Conservation (phyloP, 257 asterid species). For the Nicotiana obtusifolia region DNA sequence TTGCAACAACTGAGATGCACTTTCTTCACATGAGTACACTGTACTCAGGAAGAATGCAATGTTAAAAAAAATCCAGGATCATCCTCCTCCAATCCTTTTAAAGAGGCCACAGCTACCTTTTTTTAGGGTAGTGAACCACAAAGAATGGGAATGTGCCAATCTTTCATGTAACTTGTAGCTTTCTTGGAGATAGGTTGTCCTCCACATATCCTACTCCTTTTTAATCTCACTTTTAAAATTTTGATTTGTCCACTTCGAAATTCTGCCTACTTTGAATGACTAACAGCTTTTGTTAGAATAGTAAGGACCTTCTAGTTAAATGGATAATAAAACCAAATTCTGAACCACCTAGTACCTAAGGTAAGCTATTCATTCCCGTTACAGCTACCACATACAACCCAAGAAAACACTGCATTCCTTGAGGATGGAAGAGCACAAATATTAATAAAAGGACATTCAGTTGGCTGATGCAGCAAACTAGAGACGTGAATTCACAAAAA, state of each 20-base stretch:
- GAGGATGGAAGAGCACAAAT: not conserved
- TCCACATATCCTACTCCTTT: not conserved
- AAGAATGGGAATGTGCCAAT: not conserved
- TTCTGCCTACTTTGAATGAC: not conserved
- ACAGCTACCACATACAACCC: slow-evolving; percentile 1
- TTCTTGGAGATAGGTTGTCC: not conserved
- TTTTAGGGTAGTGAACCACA: not conserved
- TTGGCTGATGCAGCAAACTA: not conserved
- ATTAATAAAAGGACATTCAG: not conserved
- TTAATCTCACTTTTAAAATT: not conserved
- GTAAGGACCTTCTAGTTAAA: not conserved
- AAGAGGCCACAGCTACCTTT: not conserved
- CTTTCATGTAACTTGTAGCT: not conserved
- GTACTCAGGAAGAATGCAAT: not conserved
- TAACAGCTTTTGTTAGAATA: not conserved
- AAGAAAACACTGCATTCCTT: not conserved
- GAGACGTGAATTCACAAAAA: not conserved
- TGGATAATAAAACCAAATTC: not conserved
- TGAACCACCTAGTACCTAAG: not conserved
- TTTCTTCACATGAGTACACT: not conserved
- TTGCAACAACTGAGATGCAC: not conserved
- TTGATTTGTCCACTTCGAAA: not conserved
- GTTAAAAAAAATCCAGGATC: not conserved
- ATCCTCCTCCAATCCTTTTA: not conserved
- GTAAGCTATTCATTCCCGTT: not conserved